Percentiles rank a stretch among this genome's conserved stretches.
phyloP scores from a whole-genome alignment of 1,284 basidiomycete species.

The Naganishia sp. region DNA sequence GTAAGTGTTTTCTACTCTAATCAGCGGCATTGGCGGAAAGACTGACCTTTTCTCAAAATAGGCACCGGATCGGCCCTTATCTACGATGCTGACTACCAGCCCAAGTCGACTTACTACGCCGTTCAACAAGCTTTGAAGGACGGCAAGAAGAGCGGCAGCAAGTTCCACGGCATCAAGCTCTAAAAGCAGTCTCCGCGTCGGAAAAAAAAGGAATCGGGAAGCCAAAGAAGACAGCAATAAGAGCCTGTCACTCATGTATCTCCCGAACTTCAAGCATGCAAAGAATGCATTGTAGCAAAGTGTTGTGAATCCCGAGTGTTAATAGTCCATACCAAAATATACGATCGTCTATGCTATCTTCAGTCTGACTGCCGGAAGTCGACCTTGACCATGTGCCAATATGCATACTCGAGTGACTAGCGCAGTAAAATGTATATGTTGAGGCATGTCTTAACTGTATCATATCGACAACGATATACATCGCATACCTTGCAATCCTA shows the following conservation, averaged over 20 bases:
- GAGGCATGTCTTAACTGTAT: too few relatives aligned
- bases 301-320: too few relatives aligned
- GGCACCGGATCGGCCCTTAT: slow-evolving; percentile 39
- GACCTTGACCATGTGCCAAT: too few relatives aligned
- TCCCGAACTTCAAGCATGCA: too few relatives aligned
- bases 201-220: background rate
- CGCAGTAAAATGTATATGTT: too few relatives aligned
- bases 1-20: background rate
- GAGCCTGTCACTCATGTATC: background rate
- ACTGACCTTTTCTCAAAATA: background rate
- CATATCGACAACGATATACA: too few relatives aligned
- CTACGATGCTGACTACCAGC: slow-evolving; percentile 43
- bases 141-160: slow-evolving; percentile 22
- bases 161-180: slow-evolving; percentile 16
- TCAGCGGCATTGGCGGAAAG: background rate
- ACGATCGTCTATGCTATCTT: too few relatives aligned
- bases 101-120: slow-evolving; percentile 44
- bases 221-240: background rate
- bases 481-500: too few relatives aligned
- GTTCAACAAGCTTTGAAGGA: slow-evolving; percentile 36
- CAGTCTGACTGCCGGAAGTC: too few relatives aligned
- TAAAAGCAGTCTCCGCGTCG: background rate
- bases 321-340: too few relatives aligned
- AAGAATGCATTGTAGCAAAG: too few relatives aligned
- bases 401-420: too few relatives aligned